A percentile compares a stretch with the other conserved stretches of the same genome.
Evolutionary conservation across 2,329 filamentous ascomycete genomes (phyloP).

Genomic region (Pseudogymnoascus sp.): DNA sequence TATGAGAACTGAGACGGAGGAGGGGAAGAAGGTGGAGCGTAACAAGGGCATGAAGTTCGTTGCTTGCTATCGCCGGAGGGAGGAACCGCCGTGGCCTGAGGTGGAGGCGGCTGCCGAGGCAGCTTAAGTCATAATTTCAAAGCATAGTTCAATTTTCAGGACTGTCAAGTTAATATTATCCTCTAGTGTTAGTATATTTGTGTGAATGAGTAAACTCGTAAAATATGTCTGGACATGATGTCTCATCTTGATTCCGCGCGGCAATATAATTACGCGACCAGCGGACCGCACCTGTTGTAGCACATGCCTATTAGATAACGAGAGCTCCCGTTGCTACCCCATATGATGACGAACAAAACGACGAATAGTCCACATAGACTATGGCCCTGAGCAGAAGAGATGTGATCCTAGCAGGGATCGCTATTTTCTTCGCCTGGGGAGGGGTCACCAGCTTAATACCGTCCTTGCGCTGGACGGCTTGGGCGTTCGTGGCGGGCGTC

Average conservation of each 20-base stretch:
- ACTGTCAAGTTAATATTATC: background rate
- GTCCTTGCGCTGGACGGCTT: constrained; percentile 71
- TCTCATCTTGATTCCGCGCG: background rate
- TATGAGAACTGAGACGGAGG: constrained; percentile 83
- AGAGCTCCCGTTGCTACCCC: constrained; percentile 11
- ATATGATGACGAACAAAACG: constrained; percentile 25
- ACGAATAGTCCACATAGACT: constrained; percentile 24
- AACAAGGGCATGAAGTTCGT: constrained; percentile 89
- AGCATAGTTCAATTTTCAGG: background rate
- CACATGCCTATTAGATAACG: constrained; percentile 6
- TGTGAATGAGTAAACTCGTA: background rate
- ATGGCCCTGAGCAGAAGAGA: constrained; percentile 69
- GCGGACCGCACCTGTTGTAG: constrained; percentile 1
- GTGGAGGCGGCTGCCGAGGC: constrained; percentile 40
- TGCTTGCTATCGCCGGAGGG: constrained; percentile 72
- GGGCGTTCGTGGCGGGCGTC: constrained; percentile 69
- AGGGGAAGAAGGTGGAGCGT: constrained; percentile 90
- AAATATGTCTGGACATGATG: background rate
- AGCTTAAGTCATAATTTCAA: background rate
- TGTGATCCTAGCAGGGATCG: constrained; percentile 58
- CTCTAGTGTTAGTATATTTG: background rate
- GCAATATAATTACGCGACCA: constrained; percentile 8
- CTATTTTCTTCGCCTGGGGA: constrained; percentile 78
- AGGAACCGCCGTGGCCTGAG: constrained; percentile 53
- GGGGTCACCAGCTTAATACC: constrained; percentile 77